A percentile compares a stretch with the other conserved stretches of the same genome.
These are phyloP conservation scores for Mortierella sp. DNA, from an alignment of 371 early-diverging fungal species.

Conservation along the genomic window DNA sequence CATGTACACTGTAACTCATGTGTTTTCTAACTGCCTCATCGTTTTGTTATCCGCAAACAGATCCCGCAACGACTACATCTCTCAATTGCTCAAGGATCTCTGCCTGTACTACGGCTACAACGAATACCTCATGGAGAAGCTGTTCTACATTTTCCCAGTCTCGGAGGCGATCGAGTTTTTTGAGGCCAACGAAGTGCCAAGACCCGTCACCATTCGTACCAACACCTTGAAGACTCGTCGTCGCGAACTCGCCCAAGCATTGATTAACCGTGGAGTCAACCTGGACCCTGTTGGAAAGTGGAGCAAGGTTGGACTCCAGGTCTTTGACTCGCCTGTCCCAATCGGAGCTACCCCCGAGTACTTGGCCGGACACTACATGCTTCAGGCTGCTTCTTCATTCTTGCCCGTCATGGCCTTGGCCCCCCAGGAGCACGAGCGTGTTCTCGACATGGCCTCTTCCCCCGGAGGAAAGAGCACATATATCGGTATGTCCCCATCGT, in stretches of 20 bases:
- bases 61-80: slow-evolving; percentile 87
- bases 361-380: slow-evolving; percentile 99
- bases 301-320: slow-evolving; percentile 92
- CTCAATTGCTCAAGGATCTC: slow-evolving; percentile 90
- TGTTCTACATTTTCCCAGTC: slow-evolving; percentile 91
- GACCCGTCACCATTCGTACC: slow-evolving; percentile 98
- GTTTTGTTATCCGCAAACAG: slow-evolving; percentile 30
- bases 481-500: slow-evolving; percentile 63
- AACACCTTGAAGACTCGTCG: slow-evolving; percentile 97
- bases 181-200: slow-evolving; percentile 98
- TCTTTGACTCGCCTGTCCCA: slow-evolving; percentile 93
- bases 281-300: slow-evolving; percentile 98
- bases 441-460: slow-evolving; percentile 99
- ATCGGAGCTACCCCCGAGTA: slow-evolving; percentile 99
- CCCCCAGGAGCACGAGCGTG: slow-evolving; percentile 92
- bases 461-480: slow-evolving; percentile 99
- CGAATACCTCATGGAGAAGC: slow-evolving; percentile 92
- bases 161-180: slow-evolving; percentile 97
- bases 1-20: background rate
- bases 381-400: slow-evolving; percentile 99
- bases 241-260: slow-evolving; percentile 94
- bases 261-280: slow-evolving; percentile 98
- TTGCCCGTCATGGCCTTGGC: slow-evolving; percentile 98
- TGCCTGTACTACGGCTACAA: slow-evolving; percentile 96
- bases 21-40: background rate